Conservation (phyloP, 352 stramenopile species). For the Globisporangium camurandrum region DNA sequence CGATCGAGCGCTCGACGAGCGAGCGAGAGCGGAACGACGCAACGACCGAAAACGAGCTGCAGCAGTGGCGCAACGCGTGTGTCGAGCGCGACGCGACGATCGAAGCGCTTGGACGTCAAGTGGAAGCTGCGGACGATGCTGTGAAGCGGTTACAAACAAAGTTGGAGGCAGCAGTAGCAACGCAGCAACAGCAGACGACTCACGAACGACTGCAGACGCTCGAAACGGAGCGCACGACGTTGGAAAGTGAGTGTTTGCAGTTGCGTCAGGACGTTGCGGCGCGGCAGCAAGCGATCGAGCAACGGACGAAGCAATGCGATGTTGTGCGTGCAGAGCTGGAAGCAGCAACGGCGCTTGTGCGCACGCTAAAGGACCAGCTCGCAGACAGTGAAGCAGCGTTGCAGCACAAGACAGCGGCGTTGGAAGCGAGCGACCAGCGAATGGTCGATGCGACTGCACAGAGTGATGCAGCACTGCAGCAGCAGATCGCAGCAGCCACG, state of each 20-base stretch:
- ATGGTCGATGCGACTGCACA: neutral
- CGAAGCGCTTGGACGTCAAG: constrained; percentile 34
- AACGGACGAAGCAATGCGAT: too few relatives aligned
- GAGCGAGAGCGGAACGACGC: constrained; percentile 35
- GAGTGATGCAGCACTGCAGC: too few relatives aligned
- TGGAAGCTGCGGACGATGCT: constrained; percentile 35
- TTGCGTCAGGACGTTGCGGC: constrained; percentile 38
- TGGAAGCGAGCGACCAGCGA: constrained; percentile 14
- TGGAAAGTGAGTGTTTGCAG: constrained; percentile 49
- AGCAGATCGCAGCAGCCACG: constrained; percentile 23
- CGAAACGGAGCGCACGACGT: constrained; percentile 38
- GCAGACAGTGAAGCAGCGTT: neutral
- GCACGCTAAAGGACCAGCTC: constrained; percentile 6
- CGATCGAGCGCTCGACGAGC: constrained; percentile 33
- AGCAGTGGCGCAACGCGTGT: constrained; percentile 28
- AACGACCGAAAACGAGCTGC: constrained; percentile 39
- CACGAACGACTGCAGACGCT: constrained; percentile 49
- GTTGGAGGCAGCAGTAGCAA: constrained; percentile 27
- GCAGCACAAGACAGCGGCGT: too few relatives aligned
- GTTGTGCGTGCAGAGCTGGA: constrained; percentile 38
- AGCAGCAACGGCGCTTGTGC: constrained; percentile 36
- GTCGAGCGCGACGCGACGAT: constrained; percentile 31
- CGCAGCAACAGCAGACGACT: constrained; percentile 33
- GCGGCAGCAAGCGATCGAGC: too few relatives aligned
- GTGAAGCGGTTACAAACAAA: constrained; percentile 30